phyloP scores from a whole-genome alignment of 2,329 filamentous ascomycete genomes.

The Talaromyces sp. region DNA sequence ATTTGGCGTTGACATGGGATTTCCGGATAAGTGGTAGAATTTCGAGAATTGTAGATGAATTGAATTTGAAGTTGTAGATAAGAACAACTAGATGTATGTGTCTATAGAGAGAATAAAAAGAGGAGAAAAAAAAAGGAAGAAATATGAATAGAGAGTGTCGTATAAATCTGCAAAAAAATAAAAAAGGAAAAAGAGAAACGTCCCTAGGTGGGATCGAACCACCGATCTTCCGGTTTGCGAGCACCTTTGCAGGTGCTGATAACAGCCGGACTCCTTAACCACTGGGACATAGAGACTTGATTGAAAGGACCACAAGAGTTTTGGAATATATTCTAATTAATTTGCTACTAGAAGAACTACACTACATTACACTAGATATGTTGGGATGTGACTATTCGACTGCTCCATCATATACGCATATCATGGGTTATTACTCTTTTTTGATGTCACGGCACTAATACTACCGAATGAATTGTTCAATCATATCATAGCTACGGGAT shows the following conservation, averaged over 20 bases:
- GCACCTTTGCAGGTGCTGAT: background rate
- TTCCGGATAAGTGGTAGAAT: slow-evolving; percentile 56
- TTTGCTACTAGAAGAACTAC: no score
- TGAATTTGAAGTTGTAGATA: background rate
- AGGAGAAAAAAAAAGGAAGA: background rate
- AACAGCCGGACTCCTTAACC: slow-evolving; percentile 10
- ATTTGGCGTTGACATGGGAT: slow-evolving; percentile 64
- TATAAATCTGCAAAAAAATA: background rate
- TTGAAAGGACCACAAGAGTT: background rate
- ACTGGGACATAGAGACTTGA: slow-evolving; percentile 9
- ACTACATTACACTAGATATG: no score
- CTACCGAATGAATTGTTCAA: no score
- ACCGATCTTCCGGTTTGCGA: slow-evolving; percentile 28
- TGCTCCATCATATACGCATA: no score
- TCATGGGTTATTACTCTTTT: no score
- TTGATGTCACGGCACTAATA: no score
- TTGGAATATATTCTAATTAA: background rate
- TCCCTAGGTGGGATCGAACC: slow-evolving; percentile 40
- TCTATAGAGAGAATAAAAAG: background rate
- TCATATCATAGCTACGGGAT: no score
- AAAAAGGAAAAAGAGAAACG: slow-evolving; percentile 16
- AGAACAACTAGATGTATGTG: background rate
- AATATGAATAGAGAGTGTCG: background rate
- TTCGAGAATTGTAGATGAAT: background rate
- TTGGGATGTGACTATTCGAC: no score